These are phyloP conservation scores for Tylopilus cervinicoccineus DNA, from an alignment of 768 basidiomycete species.

Conservation along the genomic window DNA sequence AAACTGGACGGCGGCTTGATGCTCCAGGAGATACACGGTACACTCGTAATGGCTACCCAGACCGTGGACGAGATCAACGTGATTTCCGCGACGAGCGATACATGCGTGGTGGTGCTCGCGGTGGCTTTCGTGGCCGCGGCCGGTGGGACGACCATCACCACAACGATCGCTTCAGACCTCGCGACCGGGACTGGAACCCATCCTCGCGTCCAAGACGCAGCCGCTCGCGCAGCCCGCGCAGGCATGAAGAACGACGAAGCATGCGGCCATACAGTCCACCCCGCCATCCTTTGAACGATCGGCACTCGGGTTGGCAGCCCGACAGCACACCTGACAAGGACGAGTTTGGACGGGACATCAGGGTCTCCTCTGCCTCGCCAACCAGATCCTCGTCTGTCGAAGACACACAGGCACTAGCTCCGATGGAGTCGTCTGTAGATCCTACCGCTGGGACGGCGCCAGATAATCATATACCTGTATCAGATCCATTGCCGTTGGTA, in stretches of 20 bases:
- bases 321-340: slow-evolving; percentile 52
- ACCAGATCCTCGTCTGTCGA: slow-evolving; percentile 27
- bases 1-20: slow-evolving; percentile 31
- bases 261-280: slow-evolving; percentile 60
- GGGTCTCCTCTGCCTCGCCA: slow-evolving; percentile 44
- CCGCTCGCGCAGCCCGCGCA: slow-evolving; percentile 75
- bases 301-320: slow-evolving; percentile 25
- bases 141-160: slow-evolving; percentile 60
- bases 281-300: slow-evolving; percentile 38
- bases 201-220: slow-evolving; percentile 49
- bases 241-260: slow-evolving; percentile 48
- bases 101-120: slow-evolving; percentile 52
- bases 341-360: slow-evolving; percentile 84
- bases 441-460: slow-evolving; percentile 41
- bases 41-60: slow-evolving; percentile 27
- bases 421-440: slow-evolving; percentile 38
- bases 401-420: slow-evolving; percentile 24
- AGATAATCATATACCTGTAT: slow-evolving; percentile 46
- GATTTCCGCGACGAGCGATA: slow-evolving; percentile 51
- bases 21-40: slow-evolving; percentile 38
- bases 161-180: slow-evolving; percentile 39
- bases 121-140: slow-evolving; percentile 57
- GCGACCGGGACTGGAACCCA: slow-evolving; percentile 38
- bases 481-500: slow-evolving; percentile 39
- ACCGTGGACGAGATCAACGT: slow-evolving; percentile 42